Conservation (phyloP, 2,329 filamentous ascomycete genomes). For the Emmonsiellopsis sp. region DNA sequence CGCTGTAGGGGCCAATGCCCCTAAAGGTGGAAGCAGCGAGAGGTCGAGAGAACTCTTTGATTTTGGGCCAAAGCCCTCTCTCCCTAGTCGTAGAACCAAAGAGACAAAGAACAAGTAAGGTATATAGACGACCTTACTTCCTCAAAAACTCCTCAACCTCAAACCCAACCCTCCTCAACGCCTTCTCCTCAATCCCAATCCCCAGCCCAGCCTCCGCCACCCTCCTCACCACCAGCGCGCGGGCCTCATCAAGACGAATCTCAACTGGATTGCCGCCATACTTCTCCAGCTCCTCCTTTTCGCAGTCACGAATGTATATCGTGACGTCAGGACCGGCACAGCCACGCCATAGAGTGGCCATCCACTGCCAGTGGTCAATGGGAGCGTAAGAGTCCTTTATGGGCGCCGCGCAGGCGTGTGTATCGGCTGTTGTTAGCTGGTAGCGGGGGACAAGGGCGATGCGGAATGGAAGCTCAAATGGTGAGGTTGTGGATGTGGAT, state of each 20-base stretch:
- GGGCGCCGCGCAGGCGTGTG: conserved; percentile 62
- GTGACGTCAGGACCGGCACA: conserved; percentile 65
- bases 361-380: conserved; percentile 96
- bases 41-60: too few relatives aligned
- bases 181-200: conserved; percentile 56
- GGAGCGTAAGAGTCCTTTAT: conserved; percentile 69
- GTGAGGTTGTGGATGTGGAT: conserved; percentile 5
- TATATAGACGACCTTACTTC: conserved; percentile 34
- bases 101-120: too few relatives aligned
- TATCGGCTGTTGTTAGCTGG: conserved; percentile 68
- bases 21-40: too few relatives aligned
- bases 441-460: conserved; percentile 71
- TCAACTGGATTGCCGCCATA: conserved; percentile 44
- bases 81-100: too few relatives aligned
- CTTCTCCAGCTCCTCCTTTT: conserved; percentile 30
- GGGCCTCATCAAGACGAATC: conserved; percentile 41
- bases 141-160: conserved; percentile 68
- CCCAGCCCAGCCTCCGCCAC: conserved; percentile 20
- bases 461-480: conserved; percentile 38
- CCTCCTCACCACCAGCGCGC: conserved; percentile 45
- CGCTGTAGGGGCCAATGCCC: too few relatives aligned
- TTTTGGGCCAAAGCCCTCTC: too few relatives aligned
- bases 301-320: conserved; percentile 34
- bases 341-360: conserved; percentile 85
- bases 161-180: conserved; percentile 67